Conservation (phyloP, 164 flowering plant species). For the Sextonia rubra region DNA sequence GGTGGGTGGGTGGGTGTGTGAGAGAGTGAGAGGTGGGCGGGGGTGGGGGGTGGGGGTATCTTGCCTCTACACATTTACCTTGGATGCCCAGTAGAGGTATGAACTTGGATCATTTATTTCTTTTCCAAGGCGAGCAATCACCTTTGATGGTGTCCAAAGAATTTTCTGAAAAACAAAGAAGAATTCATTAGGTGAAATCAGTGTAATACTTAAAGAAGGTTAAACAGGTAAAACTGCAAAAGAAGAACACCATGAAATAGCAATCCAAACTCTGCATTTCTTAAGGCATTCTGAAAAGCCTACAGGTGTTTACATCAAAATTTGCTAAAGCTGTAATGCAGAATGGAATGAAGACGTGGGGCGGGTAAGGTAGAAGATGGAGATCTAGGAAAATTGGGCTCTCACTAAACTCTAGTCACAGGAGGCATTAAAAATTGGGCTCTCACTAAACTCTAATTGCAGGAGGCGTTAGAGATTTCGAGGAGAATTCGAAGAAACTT, state of each 20-base stretch:
- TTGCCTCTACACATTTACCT: conserved; percentile 32
- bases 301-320: neutral
- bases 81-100: conserved; percentile 93
- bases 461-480: no score
- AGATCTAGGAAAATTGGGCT: no score
- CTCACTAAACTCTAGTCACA: no score
- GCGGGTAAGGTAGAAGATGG: no score
- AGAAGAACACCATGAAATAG: neutral
- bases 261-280: neutral
- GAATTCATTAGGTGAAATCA: neutral
- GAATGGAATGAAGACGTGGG: no score
- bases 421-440: no score
- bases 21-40: neutral
- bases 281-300: neutral
- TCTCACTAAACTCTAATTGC: no score
- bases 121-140: conserved; percentile 85
- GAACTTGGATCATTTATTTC: conserved; percentile 81
- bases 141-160: conserved; percentile 84
- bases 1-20: no score
- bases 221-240: neutral
- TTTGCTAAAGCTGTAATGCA: neutral
- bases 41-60: no score
- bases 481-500: no score
- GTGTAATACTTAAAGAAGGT: neutral
- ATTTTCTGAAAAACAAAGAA: conserved; percentile 36